Percentiles rank a stretch among this genome's conserved stretches.
Evolutionary conservation across 768 basidiomycete genomes (phyloP).

Genomic region (Asterophora parasitica): DNA sequence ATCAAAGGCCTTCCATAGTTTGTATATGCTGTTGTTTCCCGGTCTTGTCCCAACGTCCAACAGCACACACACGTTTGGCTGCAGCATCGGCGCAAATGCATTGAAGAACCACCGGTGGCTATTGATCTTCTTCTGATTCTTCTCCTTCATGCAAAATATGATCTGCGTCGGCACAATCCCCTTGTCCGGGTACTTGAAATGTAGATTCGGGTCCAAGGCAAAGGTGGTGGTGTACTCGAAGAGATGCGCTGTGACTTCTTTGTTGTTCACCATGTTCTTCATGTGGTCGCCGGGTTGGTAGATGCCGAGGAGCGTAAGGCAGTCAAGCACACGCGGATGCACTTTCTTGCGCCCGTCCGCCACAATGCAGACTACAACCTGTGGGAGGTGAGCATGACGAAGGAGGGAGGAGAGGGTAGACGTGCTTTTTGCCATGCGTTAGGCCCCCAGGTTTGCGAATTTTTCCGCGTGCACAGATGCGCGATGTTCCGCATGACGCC

Average conservation of each 20-base stretch:
- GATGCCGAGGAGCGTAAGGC: constrained; percentile 87
- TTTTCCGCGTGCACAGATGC: constrained; percentile 78
- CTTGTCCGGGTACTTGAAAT: constrained; percentile 87
- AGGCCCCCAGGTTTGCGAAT: constrained; percentile 91
- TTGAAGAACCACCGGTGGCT: constrained; percentile 98
- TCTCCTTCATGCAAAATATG: constrained; percentile 87
- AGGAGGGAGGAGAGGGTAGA: background rate
- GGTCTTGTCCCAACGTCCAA: constrained; percentile 95
- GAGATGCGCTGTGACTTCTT: constrained; percentile 53
- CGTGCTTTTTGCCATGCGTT: constrained; percentile 93
- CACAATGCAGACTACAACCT: constrained; percentile 92
- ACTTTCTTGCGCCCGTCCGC: constrained; percentile 82
- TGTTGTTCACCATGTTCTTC: constrained; percentile 63
- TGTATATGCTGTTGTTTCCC: constrained; percentile 82
- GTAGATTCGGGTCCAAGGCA: constrained; percentile 70
- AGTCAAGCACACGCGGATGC: constrained; percentile 82
- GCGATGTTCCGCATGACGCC: constrained; percentile 90
- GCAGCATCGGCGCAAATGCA: constrained; percentile 78
- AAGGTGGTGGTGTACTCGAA: constrained; percentile 89
- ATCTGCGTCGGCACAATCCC: constrained; percentile 94
- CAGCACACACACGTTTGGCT: constrained; percentile 90
- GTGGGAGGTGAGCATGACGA: background rate
- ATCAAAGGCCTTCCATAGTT: constrained; percentile 94
- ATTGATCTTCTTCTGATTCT: constrained; percentile 96
- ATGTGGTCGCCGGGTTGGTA: constrained; percentile 60